Evolutionary conservation across 108 stramenopile genomes (phyloP).

Genomic region (Chaetoceros muelleri): DNA sequence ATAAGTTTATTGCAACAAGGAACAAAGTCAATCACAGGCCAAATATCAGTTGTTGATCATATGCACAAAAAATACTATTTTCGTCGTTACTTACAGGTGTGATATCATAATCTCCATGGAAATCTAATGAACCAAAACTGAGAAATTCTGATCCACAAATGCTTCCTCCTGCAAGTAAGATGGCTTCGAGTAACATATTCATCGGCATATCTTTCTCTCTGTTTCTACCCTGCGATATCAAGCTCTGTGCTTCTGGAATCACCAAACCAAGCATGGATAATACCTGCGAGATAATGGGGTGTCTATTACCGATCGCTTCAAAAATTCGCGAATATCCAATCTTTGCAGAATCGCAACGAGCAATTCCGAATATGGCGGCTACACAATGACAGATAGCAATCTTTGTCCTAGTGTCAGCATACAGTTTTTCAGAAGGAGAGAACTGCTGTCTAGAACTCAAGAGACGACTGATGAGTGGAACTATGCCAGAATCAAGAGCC

Average conservation of each 20-base stretch:
- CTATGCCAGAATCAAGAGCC: slow-evolving; percentile 57
- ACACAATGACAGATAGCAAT: slow-evolving; percentile 43
- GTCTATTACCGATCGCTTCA: slow-evolving; percentile 47
- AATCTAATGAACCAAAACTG: slow-evolving; percentile 20
- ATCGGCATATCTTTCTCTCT: slow-evolving; percentile 23
- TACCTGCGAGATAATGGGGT: slow-evolving; percentile 35
- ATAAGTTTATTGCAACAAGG: no score
- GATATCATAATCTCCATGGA: slow-evolving; percentile 1
- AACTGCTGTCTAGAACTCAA: slow-evolving; percentile 54
- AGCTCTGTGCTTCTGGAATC: slow-evolving; percentile 13
- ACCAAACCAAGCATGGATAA: slow-evolving; percentile 27
- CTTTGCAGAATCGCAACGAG: slow-evolving; percentile 26
- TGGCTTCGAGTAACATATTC: slow-evolving; percentile 51
- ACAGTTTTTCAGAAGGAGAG: slow-evolving; percentile 43
- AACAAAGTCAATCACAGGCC: no score
- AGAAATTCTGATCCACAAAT: slow-evolving; percentile 61
- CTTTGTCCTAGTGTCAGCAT: slow-evolving; percentile 45
- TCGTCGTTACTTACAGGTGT: no score
- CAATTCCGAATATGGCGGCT: slow-evolving; percentile 69
- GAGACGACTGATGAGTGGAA: slow-evolving; percentile 38
- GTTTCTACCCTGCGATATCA: slow-evolving; percentile 18
- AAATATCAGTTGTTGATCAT: no score
- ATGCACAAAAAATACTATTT: no score
- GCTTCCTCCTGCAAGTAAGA: slow-evolving; percentile 62
- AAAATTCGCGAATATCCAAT: slow-evolving; percentile 51